Conservation (phyloP, 345 rosid species). For the Reutealis trisperma region DNA sequence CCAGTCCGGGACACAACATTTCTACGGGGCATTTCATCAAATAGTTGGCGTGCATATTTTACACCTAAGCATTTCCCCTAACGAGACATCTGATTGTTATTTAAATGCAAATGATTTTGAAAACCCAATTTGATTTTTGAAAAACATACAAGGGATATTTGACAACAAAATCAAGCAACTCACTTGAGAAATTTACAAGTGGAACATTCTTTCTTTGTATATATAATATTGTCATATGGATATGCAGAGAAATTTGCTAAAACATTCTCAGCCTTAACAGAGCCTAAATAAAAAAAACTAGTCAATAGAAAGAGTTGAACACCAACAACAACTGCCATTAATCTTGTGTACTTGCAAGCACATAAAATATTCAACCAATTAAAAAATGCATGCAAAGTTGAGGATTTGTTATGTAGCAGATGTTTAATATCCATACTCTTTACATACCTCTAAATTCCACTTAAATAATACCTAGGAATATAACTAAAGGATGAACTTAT, state of each 20-base stretch:
- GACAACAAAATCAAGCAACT: constrained; percentile 28
- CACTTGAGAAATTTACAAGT: constrained; percentile 87
- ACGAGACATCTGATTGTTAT: too few species aligned
- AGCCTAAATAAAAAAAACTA: constrained; percentile 92
- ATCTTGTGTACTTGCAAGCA: constrained; percentile 66
- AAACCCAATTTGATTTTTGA: too few species aligned
- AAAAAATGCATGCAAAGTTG: not conserved
- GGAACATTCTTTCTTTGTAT: constrained; percentile 70
- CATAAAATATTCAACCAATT: constrained; percentile 13
- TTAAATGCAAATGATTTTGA: too few species aligned
- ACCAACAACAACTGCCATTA: constrained; percentile 70
- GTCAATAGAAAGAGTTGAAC: constrained; percentile 68
- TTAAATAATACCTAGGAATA: constrained; percentile 84
- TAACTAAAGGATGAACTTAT: constrained; percentile 63
- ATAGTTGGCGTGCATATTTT: too few species aligned
- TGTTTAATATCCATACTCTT: constrained; percentile 5
- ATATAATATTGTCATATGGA: constrained; percentile 79
- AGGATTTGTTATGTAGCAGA: constrained; percentile 11
- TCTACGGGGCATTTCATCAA: too few species aligned
- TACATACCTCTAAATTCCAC: constrained; percentile 70
- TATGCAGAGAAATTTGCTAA: constrained; percentile 63
- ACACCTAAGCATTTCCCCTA: too few species aligned
- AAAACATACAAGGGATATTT: not conserved
- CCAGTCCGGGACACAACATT: too few species aligned
- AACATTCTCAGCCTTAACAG: constrained; percentile 67